Conservation (phyloP, 2,329 filamentous ascomycete species). For the Aspergillus sergii region DNA sequence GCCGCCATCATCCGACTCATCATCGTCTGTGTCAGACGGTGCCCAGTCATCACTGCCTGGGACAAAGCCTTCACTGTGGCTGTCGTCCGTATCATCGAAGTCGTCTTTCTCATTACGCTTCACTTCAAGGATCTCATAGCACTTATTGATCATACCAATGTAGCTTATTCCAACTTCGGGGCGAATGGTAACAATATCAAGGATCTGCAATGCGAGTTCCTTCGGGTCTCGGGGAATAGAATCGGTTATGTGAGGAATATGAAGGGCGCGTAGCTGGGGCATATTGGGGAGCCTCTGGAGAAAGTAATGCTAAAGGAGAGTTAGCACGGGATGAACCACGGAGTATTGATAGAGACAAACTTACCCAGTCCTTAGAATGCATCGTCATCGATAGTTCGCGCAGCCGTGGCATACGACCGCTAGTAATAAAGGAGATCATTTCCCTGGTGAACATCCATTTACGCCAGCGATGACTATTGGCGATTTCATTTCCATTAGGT, state of each 20-base stretch:
- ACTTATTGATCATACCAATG: constrained; percentile 74
- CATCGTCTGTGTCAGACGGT: constrained; percentile 47
- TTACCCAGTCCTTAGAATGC: constrained; percentile 77
- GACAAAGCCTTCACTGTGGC: constrained; percentile 52
- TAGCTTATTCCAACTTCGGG: constrained; percentile 78
- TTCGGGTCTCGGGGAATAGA: constrained; percentile 64
- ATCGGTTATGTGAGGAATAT: constrained; percentile 69
- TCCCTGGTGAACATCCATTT: constrained; percentile 73
- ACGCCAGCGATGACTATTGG: constrained; percentile 55
- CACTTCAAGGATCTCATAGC: constrained; percentile 77
- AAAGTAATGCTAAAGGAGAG: constrained; percentile 67
- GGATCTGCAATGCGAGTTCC: constrained; percentile 74
- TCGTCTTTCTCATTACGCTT: constrained; percentile 40
- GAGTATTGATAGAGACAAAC: constrained; percentile 28
- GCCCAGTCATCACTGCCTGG: constrained; percentile 47
- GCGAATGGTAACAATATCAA: constrained; percentile 75
- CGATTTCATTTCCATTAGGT: constrained; percentile 40
- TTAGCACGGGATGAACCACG: constrained; percentile 10
- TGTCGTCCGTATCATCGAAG: constrained; percentile 44
- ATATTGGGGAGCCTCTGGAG: constrained; percentile 73
- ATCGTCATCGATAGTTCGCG: constrained; percentile 72
- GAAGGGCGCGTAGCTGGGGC: constrained; percentile 69
- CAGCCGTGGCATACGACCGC: constrained; percentile 72
- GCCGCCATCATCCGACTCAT: constrained; percentile 48
- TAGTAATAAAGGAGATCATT: constrained; percentile 72